phyloP scores from a whole-genome alignment of 129 eudicot species.

The Artemisia argyi region DNA sequence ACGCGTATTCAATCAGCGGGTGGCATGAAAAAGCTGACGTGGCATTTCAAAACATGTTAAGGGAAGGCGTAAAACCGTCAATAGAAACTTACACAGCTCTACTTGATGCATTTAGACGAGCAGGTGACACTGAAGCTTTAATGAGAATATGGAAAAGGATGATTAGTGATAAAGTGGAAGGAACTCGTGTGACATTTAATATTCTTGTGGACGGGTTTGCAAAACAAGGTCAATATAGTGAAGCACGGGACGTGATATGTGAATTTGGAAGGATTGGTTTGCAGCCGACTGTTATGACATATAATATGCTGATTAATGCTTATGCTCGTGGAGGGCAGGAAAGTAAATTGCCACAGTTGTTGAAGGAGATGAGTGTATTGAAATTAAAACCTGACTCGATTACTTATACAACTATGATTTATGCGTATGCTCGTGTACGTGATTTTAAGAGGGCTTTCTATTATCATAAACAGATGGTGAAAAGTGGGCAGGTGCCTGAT shows the following conservation, averaged over 20 bases:
- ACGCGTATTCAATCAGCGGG: conserved; percentile 76
- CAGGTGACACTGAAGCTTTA: conserved; percentile 74
- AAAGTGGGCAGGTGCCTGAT: conserved; percentile 91
- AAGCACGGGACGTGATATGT: conserved; percentile 79
- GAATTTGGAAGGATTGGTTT: conserved; percentile 86
- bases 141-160: conserved; percentile 84
- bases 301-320: conserved; percentile 90
- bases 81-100: conserved; percentile 87
- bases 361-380: conserved; percentile 80
- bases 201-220: conserved; percentile 90
- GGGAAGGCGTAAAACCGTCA: conserved; percentile 72
- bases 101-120: conserved; percentile 81
- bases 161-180: conserved; percentile 76
- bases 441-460: conserved; percentile 89
- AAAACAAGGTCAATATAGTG: conserved; percentile 74
- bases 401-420: conserved; percentile 88
- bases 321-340: conserved; percentile 89
- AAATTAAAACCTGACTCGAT: conserved; percentile 80
- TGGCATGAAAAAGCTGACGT: conserved; percentile 88
- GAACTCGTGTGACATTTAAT: conserved; percentile 83
- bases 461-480: conserved; percentile 93
- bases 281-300: conserved; percentile 83
- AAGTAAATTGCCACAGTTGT: conserved; percentile 68
- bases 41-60: conserved; percentile 73
- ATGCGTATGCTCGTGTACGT: conserved; percentile 79